These are phyloP conservation scores for Lactifluus piperatus DNA, from an alignment of 768 basidiomycete species.

Conservation along the genomic window DNA sequence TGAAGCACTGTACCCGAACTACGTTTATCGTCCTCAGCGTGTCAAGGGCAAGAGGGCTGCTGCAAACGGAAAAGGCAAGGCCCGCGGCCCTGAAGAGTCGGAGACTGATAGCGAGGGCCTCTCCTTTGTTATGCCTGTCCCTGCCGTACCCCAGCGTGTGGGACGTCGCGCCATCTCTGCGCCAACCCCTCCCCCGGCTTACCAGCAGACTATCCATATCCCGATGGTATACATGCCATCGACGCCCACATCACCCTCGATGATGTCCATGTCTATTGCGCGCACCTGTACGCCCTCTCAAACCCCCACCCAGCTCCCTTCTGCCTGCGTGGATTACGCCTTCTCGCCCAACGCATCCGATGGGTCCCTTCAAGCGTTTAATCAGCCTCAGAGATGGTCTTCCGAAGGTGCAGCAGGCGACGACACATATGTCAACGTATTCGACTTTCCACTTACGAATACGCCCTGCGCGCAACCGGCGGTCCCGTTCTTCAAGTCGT, in stretches of 20 bases:
- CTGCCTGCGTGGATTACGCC: slow-evolving; percentile 41
- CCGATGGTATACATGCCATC: slow-evolving; percentile 58
- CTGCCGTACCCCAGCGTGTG: slow-evolving; percentile 24
- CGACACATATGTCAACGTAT: slow-evolving; percentile 7
- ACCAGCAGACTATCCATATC: slow-evolving; percentile 64
- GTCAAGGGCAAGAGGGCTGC: slow-evolving; percentile 44
- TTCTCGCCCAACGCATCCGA: slow-evolving; percentile 33
- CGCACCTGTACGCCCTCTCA: slow-evolving; percentile 32
- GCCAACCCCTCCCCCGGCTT: slow-evolving; percentile 55
- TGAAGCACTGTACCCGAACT: slow-evolving; percentile 63
- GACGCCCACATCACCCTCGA: slow-evolving; percentile 54
- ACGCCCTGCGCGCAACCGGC: neutral
- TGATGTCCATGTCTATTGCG: slow-evolving; percentile 48
- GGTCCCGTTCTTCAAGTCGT: slow-evolving; percentile 9
- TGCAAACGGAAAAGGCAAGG: slow-evolving; percentile 44
- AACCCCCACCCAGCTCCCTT: slow-evolving; percentile 31
- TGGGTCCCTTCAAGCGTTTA: slow-evolving; percentile 12
- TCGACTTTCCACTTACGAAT: slow-evolving; percentile 5
- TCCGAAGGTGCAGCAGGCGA: slow-evolving; percentile 3
- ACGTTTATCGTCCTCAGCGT: slow-evolving; percentile 72
- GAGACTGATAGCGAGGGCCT: slow-evolving; percentile 30
- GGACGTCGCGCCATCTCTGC: slow-evolving; percentile 43
- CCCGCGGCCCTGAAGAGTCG: slow-evolving; percentile 30
- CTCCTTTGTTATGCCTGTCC: slow-evolving; percentile 33
- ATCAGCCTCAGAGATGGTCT: slow-evolving; percentile 16